These are phyloP conservation scores for Abrus precatorius DNA, from an alignment of 306 rosid genomes.

Conservation along the genomic window DNA sequence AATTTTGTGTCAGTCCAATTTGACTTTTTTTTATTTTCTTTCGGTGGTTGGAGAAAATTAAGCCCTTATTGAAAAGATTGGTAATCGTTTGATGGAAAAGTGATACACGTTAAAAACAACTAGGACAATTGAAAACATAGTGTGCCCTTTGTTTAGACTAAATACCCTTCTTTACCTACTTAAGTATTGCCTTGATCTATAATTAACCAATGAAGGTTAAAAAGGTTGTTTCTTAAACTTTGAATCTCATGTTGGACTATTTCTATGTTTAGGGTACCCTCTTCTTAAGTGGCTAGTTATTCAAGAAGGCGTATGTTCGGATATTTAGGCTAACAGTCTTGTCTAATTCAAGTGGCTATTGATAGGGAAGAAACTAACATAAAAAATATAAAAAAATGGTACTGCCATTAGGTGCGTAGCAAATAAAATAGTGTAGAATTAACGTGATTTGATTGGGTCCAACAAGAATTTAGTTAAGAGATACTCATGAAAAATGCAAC, in stretches of 20 bases:
- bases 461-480: slow-evolving; percentile 68
- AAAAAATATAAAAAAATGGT: slow-evolving; percentile 17
- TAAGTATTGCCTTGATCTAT: slow-evolving; percentile 13
- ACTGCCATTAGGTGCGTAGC: slow-evolving; percentile 31
- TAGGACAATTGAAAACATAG: neutral
- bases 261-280: neutral
- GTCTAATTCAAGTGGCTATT: slow-evolving; percentile 39
- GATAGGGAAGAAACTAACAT: slow-evolving; percentile 29
- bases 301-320: neutral
- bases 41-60: slow-evolving; percentile 51
- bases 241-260: neutral
- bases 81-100: slow-evolving; percentile 41
- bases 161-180: neutral
- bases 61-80: neutral
- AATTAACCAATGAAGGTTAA: neutral
- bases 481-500: slow-evolving; percentile 48
- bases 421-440: slow-evolving; percentile 20
- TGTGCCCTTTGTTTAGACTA: neutral
- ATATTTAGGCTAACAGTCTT: slow-evolving; percentile 12
- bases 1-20: slow-evolving; percentile 44
- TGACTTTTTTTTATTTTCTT: slow-evolving; percentile 32
- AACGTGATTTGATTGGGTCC: slow-evolving; percentile 57
- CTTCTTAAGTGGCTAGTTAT: neutral
- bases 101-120: slow-evolving; percentile 28
- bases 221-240: neutral